These are phyloP conservation scores for Nasturtium officinale DNA, from an alignment of 345 rosid genomes.

Conservation along the genomic window DNA sequence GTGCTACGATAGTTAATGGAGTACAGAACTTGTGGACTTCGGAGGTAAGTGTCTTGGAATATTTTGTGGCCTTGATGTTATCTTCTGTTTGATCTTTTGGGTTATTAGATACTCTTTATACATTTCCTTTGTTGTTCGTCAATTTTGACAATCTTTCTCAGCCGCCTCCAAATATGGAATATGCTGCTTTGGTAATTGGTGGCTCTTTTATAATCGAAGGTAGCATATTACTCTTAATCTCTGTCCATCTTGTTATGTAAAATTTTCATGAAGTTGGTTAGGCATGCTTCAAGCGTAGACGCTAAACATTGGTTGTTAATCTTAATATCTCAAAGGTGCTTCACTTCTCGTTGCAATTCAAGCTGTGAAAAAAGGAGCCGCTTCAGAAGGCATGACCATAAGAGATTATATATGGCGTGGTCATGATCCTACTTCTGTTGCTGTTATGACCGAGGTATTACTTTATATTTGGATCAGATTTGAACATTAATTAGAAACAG, in stretches of 20 bases:
- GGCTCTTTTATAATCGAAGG: constrained; percentile 97
- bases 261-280: neutral
- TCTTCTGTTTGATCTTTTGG: constrained; percentile 16
- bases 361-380: constrained; percentile 95
- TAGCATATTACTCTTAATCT: constrained; percentile 37
- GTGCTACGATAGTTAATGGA: constrained; percentile 96
- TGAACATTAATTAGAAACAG: neutral
- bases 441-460: constrained; percentile 96
- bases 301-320: neutral
- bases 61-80: neutral
- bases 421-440: constrained; percentile 99
- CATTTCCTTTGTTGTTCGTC: constrained; percentile 22
- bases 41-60: constrained; percentile 49
- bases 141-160: constrained; percentile 46
- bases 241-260: constrained; percentile 1
- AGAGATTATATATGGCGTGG: constrained; percentile 97
- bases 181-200: constrained; percentile 92
- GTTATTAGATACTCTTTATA: constrained; percentile 4
- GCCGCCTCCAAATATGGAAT: constrained; percentile 80
- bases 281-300: constrained; percentile 5
- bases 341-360: constrained; percentile 94
- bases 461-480: neutral
- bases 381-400: constrained; percentile 91
- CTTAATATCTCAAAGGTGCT: constrained; percentile 60
- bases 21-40: constrained; percentile 86